Evolutionary conservation across 2,329 filamentous ascomycete genomes (phyloP).

Genomic region (Aspergillus neotritici): DNA sequence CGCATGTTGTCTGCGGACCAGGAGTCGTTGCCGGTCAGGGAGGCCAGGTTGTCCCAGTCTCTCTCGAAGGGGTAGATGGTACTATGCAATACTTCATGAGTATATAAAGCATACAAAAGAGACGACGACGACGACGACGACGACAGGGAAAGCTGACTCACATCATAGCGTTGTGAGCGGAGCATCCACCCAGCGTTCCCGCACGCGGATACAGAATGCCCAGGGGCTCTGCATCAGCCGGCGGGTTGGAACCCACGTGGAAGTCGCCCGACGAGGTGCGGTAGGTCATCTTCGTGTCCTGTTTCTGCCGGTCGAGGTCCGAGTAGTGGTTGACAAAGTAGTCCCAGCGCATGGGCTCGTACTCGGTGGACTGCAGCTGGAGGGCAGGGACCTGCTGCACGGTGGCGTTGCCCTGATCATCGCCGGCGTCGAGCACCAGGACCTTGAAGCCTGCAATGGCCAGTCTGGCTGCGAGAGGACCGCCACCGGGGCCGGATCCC

Average conservation of each 20-base stretch:
- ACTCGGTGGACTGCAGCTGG: slow-evolving; percentile 50
- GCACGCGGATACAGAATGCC: slow-evolving; percentile 55
- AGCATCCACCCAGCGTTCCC: slow-evolving; percentile 53
- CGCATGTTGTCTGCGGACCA: slow-evolving; percentile 55
- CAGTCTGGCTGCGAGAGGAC: slow-evolving; percentile 54
- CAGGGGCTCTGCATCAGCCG: slow-evolving; percentile 44
- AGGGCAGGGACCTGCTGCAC: slow-evolving; percentile 53
- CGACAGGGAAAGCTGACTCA: slow-evolving; percentile 5
- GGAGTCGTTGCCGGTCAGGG: slow-evolving; percentile 53
- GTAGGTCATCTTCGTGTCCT: slow-evolving; percentile 57
- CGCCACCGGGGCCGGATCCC: slow-evolving; percentile 56
- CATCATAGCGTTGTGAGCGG: slow-evolving; percentile 58
- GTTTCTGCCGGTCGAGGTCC: slow-evolving; percentile 48
- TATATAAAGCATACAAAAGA: background rate
- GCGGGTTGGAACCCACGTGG: slow-evolving; percentile 51
- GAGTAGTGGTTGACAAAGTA: slow-evolving; percentile 60
- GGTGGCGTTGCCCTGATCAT: slow-evolving; percentile 49
- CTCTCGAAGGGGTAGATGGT: slow-evolving; percentile 53
- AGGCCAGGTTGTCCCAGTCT: slow-evolving; percentile 54
- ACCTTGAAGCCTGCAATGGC: slow-evolving; percentile 56
- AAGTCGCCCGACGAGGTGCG: slow-evolving; percentile 46
- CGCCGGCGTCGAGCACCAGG: slow-evolving; percentile 57
- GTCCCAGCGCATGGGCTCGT: slow-evolving; percentile 55
- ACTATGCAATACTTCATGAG: slow-evolving; percentile 10
- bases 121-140: no score